Evolutionary conservation across 768 basidiomycete genomes (phyloP).

Genomic region (Lactarius trivialis): DNA sequence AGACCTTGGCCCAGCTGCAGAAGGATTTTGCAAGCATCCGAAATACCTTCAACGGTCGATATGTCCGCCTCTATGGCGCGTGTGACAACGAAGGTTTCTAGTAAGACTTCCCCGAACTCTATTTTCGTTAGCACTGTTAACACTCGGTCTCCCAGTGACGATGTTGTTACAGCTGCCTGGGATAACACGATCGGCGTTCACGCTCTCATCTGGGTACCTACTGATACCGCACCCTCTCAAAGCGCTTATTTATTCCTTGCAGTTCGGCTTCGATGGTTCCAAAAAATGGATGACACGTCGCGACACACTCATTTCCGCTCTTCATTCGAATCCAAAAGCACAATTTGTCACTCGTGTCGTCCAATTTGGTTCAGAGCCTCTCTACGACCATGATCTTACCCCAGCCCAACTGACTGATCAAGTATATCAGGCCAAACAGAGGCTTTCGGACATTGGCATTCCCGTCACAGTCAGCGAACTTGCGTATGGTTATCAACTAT

Average conservation of each 20-base stretch:
- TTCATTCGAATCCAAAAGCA: constrained; percentile 33
- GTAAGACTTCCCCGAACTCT: constrained; percentile 23
- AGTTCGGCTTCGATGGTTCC: constrained; percentile 28
- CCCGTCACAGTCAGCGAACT: constrained; percentile 51
- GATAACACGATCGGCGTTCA: constrained; percentile 58
- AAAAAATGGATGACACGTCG: constrained; percentile 26
- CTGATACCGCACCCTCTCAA: not conserved
- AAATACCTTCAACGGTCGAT: constrained; percentile 52
- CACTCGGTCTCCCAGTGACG: constrained; percentile 35
- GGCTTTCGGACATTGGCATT: constrained; percentile 46
- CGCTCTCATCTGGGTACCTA: constrained; percentile 60
- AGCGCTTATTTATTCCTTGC: not conserved
- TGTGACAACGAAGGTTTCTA: constrained; percentile 38
- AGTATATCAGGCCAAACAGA: constrained; percentile 42
- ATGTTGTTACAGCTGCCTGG: constrained; percentile 65
- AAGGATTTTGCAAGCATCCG: constrained; percentile 58
- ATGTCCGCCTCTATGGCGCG: constrained; percentile 45
- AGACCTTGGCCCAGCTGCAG: constrained; percentile 44
- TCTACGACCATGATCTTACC: constrained; percentile 51
- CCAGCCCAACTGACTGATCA: constrained; percentile 43
- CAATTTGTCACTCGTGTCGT: constrained; percentile 58
- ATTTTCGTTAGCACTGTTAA: not conserved
- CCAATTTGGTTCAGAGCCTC: constrained; percentile 68
- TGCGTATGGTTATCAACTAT: constrained; percentile 38
- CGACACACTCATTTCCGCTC: constrained; percentile 26